phyloP scores from a whole-genome alignment of 1,284 basidiomycete species.

The Ustilago loliicola region DNA sequence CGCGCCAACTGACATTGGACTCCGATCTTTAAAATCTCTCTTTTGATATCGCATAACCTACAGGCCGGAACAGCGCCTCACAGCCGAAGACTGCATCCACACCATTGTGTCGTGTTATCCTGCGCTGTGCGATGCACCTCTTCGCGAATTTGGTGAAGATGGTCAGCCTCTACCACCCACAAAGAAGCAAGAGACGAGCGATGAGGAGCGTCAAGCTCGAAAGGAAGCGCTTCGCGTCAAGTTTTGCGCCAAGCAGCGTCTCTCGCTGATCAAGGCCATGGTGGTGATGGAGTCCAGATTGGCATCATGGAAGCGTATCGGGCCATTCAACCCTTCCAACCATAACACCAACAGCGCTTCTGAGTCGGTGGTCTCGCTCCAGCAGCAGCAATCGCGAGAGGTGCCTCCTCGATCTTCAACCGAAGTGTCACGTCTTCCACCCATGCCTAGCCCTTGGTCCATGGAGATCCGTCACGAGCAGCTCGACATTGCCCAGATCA shows the following conservation, averaged over 20 bases:
- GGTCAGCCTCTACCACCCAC: conserved; percentile 54
- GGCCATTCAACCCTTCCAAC: conserved; percentile 22
- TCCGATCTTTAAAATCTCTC: neutral
- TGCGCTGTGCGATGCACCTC: conserved; percentile 47
- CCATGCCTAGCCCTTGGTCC: conserved; percentile 57
- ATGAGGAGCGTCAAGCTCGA: conserved; percentile 52
- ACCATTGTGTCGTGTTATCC: conserved; percentile 37
- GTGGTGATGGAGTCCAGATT: conserved; percentile 58
- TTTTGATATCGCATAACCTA: conserved; percentile 5
- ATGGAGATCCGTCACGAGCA: conserved; percentile 54
- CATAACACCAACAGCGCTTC: neutral
- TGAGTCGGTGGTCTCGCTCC: conserved; percentile 1
- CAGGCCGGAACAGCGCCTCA: conserved; percentile 31
- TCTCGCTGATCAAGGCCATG: conserved; percentile 62
- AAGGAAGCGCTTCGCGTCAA: conserved; percentile 39
- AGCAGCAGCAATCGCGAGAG: neutral
- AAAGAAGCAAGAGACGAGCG: conserved; percentile 59
- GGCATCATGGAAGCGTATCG: conserved; percentile 46
- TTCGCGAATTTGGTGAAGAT: conserved; percentile 50
- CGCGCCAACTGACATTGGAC: neutral
- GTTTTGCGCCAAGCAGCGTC: conserved; percentile 46
- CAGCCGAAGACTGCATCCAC: conserved; percentile 29
- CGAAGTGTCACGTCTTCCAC: conserved; percentile 28
- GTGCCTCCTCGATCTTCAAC: conserved; percentile 3
- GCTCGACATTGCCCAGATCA: conserved; percentile 49